Conservation (phyloP, 495 filamentous ascomycete species). For the Aspergillus homomorphus region DNA sequence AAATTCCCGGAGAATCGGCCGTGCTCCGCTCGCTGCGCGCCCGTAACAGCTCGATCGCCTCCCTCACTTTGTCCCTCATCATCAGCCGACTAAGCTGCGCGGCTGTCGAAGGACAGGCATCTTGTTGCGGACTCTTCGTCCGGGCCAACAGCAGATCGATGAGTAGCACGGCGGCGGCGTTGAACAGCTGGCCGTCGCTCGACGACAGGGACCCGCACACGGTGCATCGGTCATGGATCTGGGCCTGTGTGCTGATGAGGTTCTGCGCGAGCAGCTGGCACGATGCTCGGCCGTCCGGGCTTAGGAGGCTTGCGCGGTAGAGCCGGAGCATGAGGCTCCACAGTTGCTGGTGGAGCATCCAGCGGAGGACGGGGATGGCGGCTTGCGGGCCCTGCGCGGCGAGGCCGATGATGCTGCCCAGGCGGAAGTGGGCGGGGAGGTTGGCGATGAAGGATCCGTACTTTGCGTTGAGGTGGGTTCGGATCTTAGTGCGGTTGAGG, state of each 20-base stretch:
- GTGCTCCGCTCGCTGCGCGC: background rate
- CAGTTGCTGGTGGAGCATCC: slow-evolving; percentile 34
- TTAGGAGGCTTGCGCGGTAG: slow-evolving; percentile 20
- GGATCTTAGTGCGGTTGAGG: background rate
- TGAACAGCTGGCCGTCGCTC: slow-evolving; percentile 21
- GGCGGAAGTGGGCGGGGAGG: slow-evolving; percentile 25
- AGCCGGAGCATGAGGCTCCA: slow-evolving; percentile 31
- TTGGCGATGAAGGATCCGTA: slow-evolving; percentile 24
- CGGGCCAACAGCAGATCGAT: slow-evolving; percentile 20
- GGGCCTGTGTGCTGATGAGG: slow-evolving; percentile 23
- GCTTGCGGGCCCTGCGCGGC: slow-evolving; percentile 20
- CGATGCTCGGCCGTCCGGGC: slow-evolving; percentile 14
- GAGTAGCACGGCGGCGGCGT: slow-evolving; percentile 21
- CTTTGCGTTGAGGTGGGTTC: background rate
- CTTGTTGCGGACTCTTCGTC: slow-evolving; percentile 9
- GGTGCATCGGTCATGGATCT: slow-evolving; percentile 25
- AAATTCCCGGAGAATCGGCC: no score
- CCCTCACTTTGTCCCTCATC: slow-evolving; percentile 24
- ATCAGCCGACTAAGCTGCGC: slow-evolving; percentile 23
- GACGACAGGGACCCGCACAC: slow-evolving; percentile 26
- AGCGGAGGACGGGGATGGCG: slow-evolving; percentile 30
- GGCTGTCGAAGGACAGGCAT: background rate
- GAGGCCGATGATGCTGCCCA: slow-evolving; percentile 25
- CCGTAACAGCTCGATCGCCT: slow-evolving; percentile 24
- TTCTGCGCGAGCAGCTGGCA: slow-evolving; percentile 30